Evolutionary conservation across 306 rosid genomes (phyloP), one percentile per base, ranked within the genome.

Genomic region (Castanopsis chinensis): DNA sequence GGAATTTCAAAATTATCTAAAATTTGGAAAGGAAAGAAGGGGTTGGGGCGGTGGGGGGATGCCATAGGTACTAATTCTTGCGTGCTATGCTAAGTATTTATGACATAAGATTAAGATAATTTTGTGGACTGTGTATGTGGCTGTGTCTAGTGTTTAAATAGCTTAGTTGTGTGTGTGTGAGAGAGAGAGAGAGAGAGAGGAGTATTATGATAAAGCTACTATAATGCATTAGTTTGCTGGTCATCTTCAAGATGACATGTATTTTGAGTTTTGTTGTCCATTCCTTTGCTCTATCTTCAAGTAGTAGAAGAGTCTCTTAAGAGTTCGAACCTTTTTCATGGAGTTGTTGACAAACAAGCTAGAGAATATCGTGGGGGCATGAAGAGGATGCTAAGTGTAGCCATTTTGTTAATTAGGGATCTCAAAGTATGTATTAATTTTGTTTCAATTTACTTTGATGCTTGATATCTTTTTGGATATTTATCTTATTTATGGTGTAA

Each of bases 311-410:
- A 92, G 67, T 94, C 98, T 81, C 85, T 92, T 70, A 89, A 79
- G 85, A 84, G 88, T 77, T 93, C 89, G 75, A 89, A 86, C 84
- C 90, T 92, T 37, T 92, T 82, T 59, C 67, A 91, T 68, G 98
- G 98, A 52, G 87, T 83, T 41, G 94, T 88, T 20, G 94, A 94
- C 61, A 94, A 83, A 81, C 89, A 88, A 71, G 90, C 94, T 32
- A 89, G 97, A 80, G 87, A 89, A 74, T 92, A 92, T 59, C 91
- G 97, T 75, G 98, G 97, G 65, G 97, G 97, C 53, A 94, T 92
- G 97, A 94, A 92, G 88, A 89, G 97, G 81, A 91, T 94, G 88
- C 98, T 94, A 53, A 92, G 98, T 76, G 94, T 92, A 9, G 97
- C 97, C 20, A 88, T 94, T 79, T 92, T 93, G 32, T 84, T 94